phyloP scores from a whole-genome alignment of 2,329 filamentous ascomycete species.

The Orbilia ellipsospora region DNA sequence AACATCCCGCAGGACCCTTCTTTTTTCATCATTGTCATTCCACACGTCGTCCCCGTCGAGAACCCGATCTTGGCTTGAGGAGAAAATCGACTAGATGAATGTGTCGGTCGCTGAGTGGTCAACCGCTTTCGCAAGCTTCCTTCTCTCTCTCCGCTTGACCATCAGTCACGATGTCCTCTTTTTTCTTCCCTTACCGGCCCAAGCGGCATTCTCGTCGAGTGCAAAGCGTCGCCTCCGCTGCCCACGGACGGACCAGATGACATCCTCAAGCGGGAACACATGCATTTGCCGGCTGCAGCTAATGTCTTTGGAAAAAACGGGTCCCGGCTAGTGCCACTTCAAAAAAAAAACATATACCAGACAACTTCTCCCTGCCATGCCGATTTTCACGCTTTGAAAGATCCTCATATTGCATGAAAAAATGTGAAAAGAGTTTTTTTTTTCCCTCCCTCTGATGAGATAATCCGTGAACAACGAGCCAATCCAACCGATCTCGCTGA shows the following conservation, averaged over 20 bases:
- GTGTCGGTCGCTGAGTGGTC: constrained; percentile 49
- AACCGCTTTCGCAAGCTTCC: constrained; percentile 2
- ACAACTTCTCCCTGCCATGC: too few relatives aligned
- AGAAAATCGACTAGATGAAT: constrained; percentile 9
- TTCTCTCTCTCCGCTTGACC: constrained; percentile 33
- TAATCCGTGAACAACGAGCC: constrained; percentile 10
- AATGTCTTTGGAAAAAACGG: constrained; percentile 45
- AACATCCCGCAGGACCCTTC: neutral
- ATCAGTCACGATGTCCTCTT: constrained; percentile 41
- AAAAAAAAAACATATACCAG: neutral
- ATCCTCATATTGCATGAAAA: neutral
- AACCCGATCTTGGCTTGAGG: too few relatives aligned
- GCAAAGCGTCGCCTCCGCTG: constrained; percentile 28
- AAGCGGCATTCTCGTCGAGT: constrained; percentile 23
- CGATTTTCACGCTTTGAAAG: constrained; percentile 9
- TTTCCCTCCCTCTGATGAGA: neutral
- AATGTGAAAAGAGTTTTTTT: too few relatives aligned
- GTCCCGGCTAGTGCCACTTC: constrained; percentile 35
- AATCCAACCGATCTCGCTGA: constrained; percentile 14
- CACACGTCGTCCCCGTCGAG: neutral
- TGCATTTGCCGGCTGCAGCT: constrained; percentile 54
- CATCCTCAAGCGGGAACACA: constrained; percentile 55
- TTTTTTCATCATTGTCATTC: neutral
- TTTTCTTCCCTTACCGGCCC: constrained; percentile 4
- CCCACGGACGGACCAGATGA: constrained; percentile 37